Evolutionary conservation across 495 filamentous ascomycete genomes (phyloP).

Genomic region (Penicillium waksmanii): DNA sequence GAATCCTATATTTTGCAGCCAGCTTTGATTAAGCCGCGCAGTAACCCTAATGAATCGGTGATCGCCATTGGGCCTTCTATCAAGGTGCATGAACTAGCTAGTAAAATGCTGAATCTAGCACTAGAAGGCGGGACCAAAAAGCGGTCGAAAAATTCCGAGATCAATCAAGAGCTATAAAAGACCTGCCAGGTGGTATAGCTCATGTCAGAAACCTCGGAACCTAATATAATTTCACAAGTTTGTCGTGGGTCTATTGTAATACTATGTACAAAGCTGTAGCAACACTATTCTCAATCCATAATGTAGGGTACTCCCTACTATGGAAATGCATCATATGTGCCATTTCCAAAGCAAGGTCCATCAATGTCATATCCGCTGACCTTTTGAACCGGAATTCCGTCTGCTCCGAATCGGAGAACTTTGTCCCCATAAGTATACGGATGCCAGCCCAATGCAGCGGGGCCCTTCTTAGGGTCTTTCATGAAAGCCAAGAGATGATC

Average conservation of each 20-base stretch:
- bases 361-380: constrained; percentile 32
- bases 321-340: constrained; percentile 3
- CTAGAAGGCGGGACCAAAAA: constrained; percentile 37
- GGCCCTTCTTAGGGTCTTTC: constrained; percentile 41
- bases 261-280: too few relatives aligned
- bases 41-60: constrained; percentile 23
- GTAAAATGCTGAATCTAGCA: constrained; percentile 41
- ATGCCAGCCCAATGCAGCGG: constrained; percentile 29
- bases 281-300: neutral
- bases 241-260: too few relatives aligned
- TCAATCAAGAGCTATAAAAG: neutral
- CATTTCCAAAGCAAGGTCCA: constrained; percentile 29
- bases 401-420: constrained; percentile 34
- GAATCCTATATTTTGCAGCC: constrained; percentile 42
- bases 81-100: constrained; percentile 42
- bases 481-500: constrained; percentile 48
- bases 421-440: constrained; percentile 30
- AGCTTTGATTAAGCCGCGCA: constrained; percentile 31
- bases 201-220: too few relatives aligned
- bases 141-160: constrained; percentile 33
- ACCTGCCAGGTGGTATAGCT: neutral
- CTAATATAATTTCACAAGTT: too few relatives aligned
- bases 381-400: constrained; percentile 31
- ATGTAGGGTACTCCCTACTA: neutral
- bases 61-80: constrained; percentile 27